Percentiles rank a stretch among this genome's conserved stretches.
These are phyloP conservation scores for Hura crepitans DNA, from an alignment of 441 rosid species.

Conservation along the genomic window DNA sequence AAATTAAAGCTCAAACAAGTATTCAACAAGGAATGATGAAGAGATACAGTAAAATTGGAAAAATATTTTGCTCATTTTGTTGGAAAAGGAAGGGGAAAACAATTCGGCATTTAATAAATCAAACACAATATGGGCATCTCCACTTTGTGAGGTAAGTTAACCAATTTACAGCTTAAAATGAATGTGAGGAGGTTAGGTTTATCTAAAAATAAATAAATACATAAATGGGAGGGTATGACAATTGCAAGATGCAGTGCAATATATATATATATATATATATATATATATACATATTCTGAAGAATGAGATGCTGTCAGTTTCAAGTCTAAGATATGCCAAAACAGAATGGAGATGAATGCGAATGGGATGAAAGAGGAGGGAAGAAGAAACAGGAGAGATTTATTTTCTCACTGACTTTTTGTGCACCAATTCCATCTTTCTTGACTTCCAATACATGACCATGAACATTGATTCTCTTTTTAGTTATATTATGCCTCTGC, in stretches of 20 bases:
- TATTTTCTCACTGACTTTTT: conserved; percentile 49
- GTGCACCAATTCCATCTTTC: conserved; percentile 76
- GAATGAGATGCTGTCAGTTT: neutral
- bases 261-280: neutral
- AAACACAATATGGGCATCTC: neutral
- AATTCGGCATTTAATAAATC: neutral
- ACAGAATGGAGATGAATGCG: conserved; percentile 9
- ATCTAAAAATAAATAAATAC: no score
- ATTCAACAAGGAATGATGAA: neutral
- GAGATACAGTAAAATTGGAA: neutral
- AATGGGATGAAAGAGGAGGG: neutral
- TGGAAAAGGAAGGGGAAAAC: neutral
- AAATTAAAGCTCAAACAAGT: neutral
- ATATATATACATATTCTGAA: neutral
- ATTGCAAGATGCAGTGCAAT: neutral
- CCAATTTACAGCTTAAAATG: neutral
- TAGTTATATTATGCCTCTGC: conserved; percentile 84
- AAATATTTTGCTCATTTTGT: neutral
- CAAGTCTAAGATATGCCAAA: neutral
- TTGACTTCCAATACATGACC: conserved; percentile 69
- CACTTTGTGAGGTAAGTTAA: neutral
- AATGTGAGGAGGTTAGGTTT: no score
- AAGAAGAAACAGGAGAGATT: neutral
- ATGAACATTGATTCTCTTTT: conserved; percentile 65
- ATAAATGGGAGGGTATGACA: neutral